These are phyloP conservation scores for Syzygium oleosum DNA, from an alignment of 345 rosid genomes.

Conservation along the genomic window DNA sequence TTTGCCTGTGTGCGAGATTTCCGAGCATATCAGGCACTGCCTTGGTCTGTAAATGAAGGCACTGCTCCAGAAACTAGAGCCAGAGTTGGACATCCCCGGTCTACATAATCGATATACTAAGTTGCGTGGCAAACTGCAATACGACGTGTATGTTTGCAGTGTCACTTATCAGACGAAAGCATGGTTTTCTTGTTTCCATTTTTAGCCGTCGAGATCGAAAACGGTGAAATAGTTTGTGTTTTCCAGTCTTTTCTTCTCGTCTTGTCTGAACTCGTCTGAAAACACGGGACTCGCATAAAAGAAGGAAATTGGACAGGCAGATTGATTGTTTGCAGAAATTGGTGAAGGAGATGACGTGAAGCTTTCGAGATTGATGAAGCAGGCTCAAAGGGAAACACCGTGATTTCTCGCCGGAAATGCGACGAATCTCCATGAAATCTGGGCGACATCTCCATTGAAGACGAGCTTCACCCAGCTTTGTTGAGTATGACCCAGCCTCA, in stretches of 20 bases:
- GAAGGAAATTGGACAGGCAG: neutral
- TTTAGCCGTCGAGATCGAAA: no score
- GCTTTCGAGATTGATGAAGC: neutral
- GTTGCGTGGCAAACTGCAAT: neutral
- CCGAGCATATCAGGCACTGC: neutral
- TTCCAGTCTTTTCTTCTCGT: neutral
- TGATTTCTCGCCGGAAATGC: neutral
- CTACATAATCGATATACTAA: neutral
- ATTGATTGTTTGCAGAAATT: neutral
- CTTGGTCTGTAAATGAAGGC: no score
- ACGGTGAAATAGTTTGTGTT: neutral
- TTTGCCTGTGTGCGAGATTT: neutral
- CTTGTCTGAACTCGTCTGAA: neutral
- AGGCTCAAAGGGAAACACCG: neutral
- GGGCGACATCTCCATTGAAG: neutral
- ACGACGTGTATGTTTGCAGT: no score
- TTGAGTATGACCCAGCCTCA: no score
- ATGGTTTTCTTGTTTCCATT: no score
- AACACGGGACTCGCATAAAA: neutral
- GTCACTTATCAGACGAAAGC: no score
- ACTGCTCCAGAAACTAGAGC: no score
- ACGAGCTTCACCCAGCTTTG: no score
- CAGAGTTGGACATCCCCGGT: no score
- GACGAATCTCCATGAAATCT: neutral
- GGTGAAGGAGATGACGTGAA: neutral